These are phyloP conservation scores for Calonectria leucothoes DNA, from an alignment of 2,329 filamentous ascomycete species.

Conservation along the genomic window DNA sequence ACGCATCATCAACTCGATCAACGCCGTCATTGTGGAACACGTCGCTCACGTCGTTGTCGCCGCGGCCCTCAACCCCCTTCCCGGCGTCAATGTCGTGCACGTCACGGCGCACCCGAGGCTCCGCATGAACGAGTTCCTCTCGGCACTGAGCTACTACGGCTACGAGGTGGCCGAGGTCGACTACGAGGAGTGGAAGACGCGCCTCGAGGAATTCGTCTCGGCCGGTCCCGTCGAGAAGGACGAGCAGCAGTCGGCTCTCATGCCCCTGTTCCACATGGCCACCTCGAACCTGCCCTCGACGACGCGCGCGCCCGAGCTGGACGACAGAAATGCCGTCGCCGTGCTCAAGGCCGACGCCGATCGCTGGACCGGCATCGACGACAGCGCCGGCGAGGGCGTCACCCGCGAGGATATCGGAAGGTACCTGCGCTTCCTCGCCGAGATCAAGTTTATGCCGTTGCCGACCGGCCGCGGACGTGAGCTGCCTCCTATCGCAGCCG, in stretches of 20 bases:
- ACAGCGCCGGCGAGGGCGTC: constrained; percentile 55
- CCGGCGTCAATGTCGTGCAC: constrained; percentile 72
- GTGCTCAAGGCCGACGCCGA: constrained; percentile 72
- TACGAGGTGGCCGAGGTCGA: constrained; percentile 81
- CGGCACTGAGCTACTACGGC: constrained; percentile 75
- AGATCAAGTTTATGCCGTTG: constrained; percentile 32
- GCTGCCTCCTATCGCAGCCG: constrained; percentile 27
- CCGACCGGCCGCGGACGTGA: constrained; percentile 30
- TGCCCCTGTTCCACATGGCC: constrained; percentile 81
- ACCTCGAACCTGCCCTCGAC: constrained; percentile 74
- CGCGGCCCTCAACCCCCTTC: constrained; percentile 69
- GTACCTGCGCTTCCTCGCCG: constrained; percentile 24
- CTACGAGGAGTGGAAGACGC: constrained; percentile 58
- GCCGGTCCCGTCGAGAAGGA: constrained; percentile 26
- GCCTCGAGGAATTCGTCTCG: constrained; percentile 38
- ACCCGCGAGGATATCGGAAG: constrained; percentile 29
- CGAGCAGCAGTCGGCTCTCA: constrained; percentile 46
- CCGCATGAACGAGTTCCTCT: constrained; percentile 81
- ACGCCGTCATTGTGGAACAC: constrained; percentile 87
- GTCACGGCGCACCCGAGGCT: constrained; percentile 84
- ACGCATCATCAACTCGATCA: constrained; percentile 85
- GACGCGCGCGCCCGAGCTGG: constrained; percentile 77
- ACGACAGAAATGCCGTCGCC: constrained; percentile 71
- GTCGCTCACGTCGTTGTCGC: constrained; percentile 84
- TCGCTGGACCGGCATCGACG: constrained; percentile 68